A percentile compares a stretch with the other conserved stretches of the same genome.
These are phyloP conservation scores for Grammothele lineata DNA, from an alignment of 768 basidiomycete species.

Conservation along the genomic window DNA sequence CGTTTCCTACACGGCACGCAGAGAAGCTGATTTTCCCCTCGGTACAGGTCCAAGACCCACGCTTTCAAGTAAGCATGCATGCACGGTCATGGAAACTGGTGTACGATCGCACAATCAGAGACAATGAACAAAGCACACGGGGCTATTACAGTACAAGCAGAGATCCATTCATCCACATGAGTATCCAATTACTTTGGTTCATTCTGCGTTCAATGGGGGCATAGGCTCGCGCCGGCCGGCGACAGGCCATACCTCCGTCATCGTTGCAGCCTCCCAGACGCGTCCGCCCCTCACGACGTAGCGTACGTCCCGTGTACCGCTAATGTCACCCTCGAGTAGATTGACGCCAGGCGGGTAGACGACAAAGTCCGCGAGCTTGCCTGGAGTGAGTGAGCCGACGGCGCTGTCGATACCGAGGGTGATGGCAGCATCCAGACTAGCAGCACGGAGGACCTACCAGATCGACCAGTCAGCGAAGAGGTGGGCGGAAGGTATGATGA, in stretches of 20 bases:
- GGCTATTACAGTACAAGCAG: no score
- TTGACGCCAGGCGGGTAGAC: conserved; percentile 60
- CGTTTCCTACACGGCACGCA: no score
- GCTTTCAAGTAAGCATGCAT: no score
- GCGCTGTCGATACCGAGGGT: conserved; percentile 61
- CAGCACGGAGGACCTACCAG: conserved; percentile 67
- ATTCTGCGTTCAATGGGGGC: conserved; percentile 56
- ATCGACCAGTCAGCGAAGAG: no score
- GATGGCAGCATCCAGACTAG: conserved; percentile 60
- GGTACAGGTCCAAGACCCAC: no score
- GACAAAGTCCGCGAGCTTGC: conserved; percentile 70
- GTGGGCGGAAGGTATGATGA: neutral
- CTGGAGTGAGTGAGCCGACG: conserved; percentile 56
- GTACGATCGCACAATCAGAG: no score
- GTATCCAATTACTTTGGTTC: no score
- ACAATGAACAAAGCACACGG: no score
- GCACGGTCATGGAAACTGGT: no score
- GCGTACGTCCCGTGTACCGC: conserved; percentile 43
- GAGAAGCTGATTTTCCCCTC: no score
- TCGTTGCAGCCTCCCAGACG: conserved; percentile 61
- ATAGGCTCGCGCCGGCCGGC: conserved; percentile 49
- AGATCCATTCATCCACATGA: no score
- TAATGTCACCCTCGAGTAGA: conserved; percentile 50
- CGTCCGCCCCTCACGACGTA: conserved; percentile 66
- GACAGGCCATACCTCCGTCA: conserved; percentile 72